Base-by-base conservation (phyloP, 345 rosid genomes). In the Dipteronia dyeriana region DNA sequence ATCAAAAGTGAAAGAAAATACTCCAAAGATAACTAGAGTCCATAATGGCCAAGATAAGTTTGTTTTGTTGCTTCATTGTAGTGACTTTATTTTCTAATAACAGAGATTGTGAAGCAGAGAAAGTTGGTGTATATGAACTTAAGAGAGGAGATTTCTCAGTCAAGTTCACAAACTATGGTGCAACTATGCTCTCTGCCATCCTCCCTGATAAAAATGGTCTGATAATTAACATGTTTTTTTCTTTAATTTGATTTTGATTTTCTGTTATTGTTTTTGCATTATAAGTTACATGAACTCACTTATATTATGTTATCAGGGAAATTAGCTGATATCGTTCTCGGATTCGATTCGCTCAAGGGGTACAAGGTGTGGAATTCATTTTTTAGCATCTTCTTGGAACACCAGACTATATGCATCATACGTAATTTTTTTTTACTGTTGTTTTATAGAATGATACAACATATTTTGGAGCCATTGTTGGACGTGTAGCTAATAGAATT, bases 401-500 rank as follows among this genome's bases (percentile, higher is more conserved):
- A 34, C 38, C 38, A 0, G 38, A 4, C 38, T 34, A 34, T 34
- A 34, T 34, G 4, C 4, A 34, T 34, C 38, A 34, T 34, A 4
- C 38, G 4, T 34, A 34, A 34, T 29, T 29, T 29, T 29, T 29
- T 31, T 20, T 19, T n/a, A 22, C 11, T 59, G 26, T 59, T 73
- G 64, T 26, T 70, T 45, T 70, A 71, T 83, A 93, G 97, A 93
- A 85, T 57, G 98, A 88, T 75, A 75, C 87, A 34, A 79, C 91
- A n/a, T 86, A 84, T 77, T 96, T 96, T 43, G 99, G 99, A 39
- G 92, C 92, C 38, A 79, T 92, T 0, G 90, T 96, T 53, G 98
- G 99, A 71, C 88, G 97, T 10, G 97, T 96, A 0, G 98, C 97
- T 2, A 94, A 96, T 67, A 84, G 99, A 84, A 96, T 94, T 5